phyloP scores from a whole-genome alignment of 768 basidiomycete genomes.

The Rhodosporidiobolus sp. region DNA sequence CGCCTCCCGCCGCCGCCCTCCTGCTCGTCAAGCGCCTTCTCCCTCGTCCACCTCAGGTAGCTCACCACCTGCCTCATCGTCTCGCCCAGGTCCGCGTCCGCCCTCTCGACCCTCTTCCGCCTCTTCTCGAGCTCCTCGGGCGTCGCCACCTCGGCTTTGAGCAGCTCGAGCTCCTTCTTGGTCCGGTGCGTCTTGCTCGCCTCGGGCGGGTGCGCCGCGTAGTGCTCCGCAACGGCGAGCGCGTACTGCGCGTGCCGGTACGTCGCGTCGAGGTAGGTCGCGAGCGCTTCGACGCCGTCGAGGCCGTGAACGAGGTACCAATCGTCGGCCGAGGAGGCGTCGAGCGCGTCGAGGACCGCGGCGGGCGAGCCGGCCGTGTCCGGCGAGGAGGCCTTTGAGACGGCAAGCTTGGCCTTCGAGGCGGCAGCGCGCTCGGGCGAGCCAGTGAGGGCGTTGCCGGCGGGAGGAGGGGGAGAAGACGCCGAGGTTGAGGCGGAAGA shows the following conservation, averaged over 20 bases:
- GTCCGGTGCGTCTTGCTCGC: background rate
- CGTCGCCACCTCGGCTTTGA: background rate
- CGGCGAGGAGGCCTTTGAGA: background rate
- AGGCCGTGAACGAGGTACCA: conserved; percentile 9
- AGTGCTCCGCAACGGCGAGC: background rate
- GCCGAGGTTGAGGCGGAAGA: background rate
- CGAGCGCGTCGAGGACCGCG: background rate
- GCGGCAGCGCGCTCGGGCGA: background rate
- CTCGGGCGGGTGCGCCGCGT: conserved; percentile 1
- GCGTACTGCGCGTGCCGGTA: background rate
- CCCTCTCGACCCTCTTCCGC: background rate
- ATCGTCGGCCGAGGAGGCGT: background rate
- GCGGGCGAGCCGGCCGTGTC: no score
- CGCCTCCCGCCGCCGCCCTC: background rate
- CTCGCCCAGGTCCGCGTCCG: background rate
- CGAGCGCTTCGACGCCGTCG: conserved; percentile 9
- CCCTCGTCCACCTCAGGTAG: background rate
- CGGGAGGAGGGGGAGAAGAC: background rate
- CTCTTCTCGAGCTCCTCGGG: background rate
- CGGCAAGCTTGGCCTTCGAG: background rate
- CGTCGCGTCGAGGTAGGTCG: background rate
- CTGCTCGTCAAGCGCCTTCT: background rate
- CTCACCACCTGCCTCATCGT: background rate
- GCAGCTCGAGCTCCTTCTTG: background rate
- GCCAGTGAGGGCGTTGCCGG: no score